Conservation (phyloP, 1,139 yeast genomes). For the Kurtzmaniella natalensis region DNA sequence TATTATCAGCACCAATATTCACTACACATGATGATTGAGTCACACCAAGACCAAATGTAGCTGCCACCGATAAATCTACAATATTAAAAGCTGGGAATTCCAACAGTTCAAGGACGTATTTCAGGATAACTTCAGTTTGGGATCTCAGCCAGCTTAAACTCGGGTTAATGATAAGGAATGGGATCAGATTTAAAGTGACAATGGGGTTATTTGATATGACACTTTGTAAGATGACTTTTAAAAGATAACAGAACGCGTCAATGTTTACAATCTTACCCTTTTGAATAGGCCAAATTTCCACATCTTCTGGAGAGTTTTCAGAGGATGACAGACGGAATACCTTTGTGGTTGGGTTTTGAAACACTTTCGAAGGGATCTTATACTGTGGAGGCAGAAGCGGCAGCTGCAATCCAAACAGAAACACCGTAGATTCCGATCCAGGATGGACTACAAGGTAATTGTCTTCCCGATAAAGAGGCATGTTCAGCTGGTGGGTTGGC, state of each 20-base stretch:
- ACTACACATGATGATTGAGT: slow-evolving; percentile 61
- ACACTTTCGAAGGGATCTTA: slow-evolving; percentile 73
- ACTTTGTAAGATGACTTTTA: slow-evolving; percentile 58
- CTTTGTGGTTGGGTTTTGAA: slow-evolving; percentile 34
- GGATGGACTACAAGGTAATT: slow-evolving; percentile 67
- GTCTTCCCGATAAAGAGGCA: slow-evolving; percentile 63
- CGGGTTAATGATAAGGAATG: slow-evolving; percentile 55
- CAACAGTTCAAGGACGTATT: slow-evolving; percentile 69
- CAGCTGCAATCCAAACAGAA: slow-evolving; percentile 80
- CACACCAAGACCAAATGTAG: slow-evolving; percentile 68
- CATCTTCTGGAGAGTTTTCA: slow-evolving; percentile 20
- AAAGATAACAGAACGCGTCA: slow-evolving; percentile 65
- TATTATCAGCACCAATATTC: slow-evolving; percentile 72
- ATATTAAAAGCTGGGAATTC: slow-evolving; percentile 72
- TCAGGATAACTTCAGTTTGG: slow-evolving; percentile 65
- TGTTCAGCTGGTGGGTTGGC: no score
- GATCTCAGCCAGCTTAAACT: slow-evolving; percentile 66
- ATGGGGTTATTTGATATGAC: slow-evolving; percentile 48
- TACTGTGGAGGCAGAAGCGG: slow-evolving; percentile 72
- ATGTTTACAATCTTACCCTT: slow-evolving; percentile 62
- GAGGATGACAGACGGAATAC: neutral
- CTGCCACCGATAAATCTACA: slow-evolving; percentile 64
- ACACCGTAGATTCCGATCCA: slow-evolving; percentile 72
- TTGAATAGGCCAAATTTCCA: slow-evolving; percentile 57
- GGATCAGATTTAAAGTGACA: slow-evolving; percentile 44